Percentiles rank a stretch among this genome's conserved stretches.
phyloP scores from a whole-genome alignment of 371 early-diverging fungal species.

The Mortierella sp. region DNA sequence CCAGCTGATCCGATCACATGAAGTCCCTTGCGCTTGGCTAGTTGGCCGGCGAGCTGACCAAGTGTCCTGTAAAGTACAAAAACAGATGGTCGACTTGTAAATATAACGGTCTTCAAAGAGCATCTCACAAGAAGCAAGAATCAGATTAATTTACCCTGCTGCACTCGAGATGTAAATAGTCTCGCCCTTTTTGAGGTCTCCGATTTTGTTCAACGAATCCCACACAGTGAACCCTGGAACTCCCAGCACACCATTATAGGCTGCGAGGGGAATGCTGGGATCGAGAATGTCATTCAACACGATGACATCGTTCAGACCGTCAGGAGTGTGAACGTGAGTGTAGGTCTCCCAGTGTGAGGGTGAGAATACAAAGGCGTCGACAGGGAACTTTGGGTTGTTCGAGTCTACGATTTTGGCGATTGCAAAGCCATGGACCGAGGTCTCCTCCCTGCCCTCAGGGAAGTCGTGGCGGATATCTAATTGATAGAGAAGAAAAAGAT shows the following conservation, averaged over 20 bases:
- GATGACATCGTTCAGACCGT: slow-evolving; percentile 5
- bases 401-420: slow-evolving; percentile 39
- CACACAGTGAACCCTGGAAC: slow-evolving; percentile 62
- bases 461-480: slow-evolving; percentile 44
- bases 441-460: slow-evolving; percentile 9
- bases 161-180: slow-evolving; percentile 68
- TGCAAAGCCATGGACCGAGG: slow-evolving; percentile 24
- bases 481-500: slow-evolving; percentile 4
- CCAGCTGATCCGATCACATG: slow-evolving; percentile 87
- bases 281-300: slow-evolving; percentile 1
- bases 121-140: not conserved
- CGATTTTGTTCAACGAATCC: slow-evolving; percentile 49
- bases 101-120: not conserved
- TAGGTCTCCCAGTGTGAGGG: slow-evolving; percentile 28
- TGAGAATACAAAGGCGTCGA: slow-evolving; percentile 9
- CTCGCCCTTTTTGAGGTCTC: slow-evolving; percentile 73
- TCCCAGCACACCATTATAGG: slow-evolving; percentile 59
- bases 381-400: slow-evolving; percentile 24
- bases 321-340: not conserved
- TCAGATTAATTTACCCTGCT: slow-evolving; percentile 53
- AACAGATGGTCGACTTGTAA: too few relatives aligned
- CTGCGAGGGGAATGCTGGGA: slow-evolving; percentile 18
- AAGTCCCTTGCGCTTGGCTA: slow-evolving; percentile 76
- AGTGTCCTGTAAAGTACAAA: slow-evolving; percentile 74
- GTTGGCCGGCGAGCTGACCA: slow-evolving; percentile 69